A percentile compares a stretch with the other conserved stretches of the same genome.
Evolutionary conservation across 352 stramenopile species (phyloP).

Genomic region (Pythium insidiosum): DNA sequence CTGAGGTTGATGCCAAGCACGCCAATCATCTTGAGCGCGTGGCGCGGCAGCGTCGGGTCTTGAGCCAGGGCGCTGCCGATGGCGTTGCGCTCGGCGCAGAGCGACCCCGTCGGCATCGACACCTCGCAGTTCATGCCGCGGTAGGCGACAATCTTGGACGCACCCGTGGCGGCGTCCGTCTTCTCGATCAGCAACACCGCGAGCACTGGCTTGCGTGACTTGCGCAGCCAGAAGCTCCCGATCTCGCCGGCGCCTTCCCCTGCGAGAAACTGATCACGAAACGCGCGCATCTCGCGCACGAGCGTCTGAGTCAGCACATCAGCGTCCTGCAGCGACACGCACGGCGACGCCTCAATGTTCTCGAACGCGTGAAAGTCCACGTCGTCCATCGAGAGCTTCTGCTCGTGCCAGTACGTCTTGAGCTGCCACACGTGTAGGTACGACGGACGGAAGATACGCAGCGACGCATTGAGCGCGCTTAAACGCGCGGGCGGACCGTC

Average conservation of each 20-base stretch:
- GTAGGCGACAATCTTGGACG: slow-evolving; percentile 75
- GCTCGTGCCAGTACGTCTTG: slow-evolving; percentile 98
- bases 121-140: slow-evolving; percentile 99
- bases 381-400: slow-evolving; percentile 91
- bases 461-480: slow-evolving; percentile 93
- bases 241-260: slow-evolving; percentile 84
- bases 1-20: slow-evolving; percentile 87
- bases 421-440: slow-evolving; percentile 99
- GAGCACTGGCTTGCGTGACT: slow-evolving; percentile 97
- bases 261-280: slow-evolving; percentile 78
- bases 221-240: slow-evolving; percentile 95
- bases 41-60: slow-evolving; percentile 88
- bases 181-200: slow-evolving; percentile 95
- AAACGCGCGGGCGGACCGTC: slow-evolving; percentile 94
- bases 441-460: slow-evolving; percentile 91
- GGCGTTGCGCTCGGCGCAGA: slow-evolving; percentile 97
- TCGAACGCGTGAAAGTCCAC: slow-evolving; percentile 97
- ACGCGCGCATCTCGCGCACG: slow-evolving; percentile 89
- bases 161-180: slow-evolving; percentile 24
- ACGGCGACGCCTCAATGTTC: slow-evolving; percentile 94
- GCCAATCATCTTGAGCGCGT: slow-evolving; percentile 93
- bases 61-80: slow-evolving; percentile 95
- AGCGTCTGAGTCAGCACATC: slow-evolving; percentile 81
- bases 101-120: slow-evolving; percentile 92
- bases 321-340: slow-evolving; percentile 74